Percentiles rank a stretch among this genome's conserved stretches.
These are phyloP conservation scores for Claviceps digitariae DNA, from an alignment of 2,329 filamentous ascomycete genomes.

Conservation along the genomic window DNA sequence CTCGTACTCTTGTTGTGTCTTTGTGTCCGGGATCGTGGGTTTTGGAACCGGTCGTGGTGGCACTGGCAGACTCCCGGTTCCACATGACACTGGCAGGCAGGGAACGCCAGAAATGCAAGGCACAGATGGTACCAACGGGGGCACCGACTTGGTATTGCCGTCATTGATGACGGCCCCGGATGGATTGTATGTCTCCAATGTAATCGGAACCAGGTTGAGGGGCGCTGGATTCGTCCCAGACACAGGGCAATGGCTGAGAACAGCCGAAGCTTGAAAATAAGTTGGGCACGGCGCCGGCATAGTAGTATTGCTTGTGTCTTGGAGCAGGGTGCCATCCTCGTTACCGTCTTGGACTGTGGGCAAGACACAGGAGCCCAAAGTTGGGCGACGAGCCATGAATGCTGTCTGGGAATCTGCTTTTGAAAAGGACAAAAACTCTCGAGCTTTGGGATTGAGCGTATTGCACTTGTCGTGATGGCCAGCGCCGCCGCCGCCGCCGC, in stretches of 20 bases:
- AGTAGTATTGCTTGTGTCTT: background rate
- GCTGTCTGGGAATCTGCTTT: background rate
- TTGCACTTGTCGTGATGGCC: background rate
- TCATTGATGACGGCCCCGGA: background rate
- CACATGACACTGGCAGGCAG: background rate
- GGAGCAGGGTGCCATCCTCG: no score
- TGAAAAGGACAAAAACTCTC: constrained; percentile 9
- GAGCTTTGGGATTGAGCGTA: constrained; percentile 9
- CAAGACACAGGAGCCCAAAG: background rate
- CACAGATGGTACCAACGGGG: background rate
- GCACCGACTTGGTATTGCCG: background rate
- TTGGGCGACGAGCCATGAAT: background rate
- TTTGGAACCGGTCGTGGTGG: constrained; percentile 20
- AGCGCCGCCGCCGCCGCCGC: no score
- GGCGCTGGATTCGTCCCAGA: background rate
- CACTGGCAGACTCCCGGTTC: background rate
- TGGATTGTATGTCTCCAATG: background rate
- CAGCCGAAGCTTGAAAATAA: background rate
- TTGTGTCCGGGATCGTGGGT: constrained; percentile 26
- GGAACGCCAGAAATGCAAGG: background rate
- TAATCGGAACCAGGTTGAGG: background rate
- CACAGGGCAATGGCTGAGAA: background rate
- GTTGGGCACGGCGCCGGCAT: background rate
- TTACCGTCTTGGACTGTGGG: background rate
- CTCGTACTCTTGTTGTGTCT: constrained; percentile 32